A percentile compares a stretch with the other conserved stretches of the same genome.
phyloP scores from a whole-genome alignment of 495 filamentous ascomycete genomes.

The Geopyxis carbonaria region DNA sequence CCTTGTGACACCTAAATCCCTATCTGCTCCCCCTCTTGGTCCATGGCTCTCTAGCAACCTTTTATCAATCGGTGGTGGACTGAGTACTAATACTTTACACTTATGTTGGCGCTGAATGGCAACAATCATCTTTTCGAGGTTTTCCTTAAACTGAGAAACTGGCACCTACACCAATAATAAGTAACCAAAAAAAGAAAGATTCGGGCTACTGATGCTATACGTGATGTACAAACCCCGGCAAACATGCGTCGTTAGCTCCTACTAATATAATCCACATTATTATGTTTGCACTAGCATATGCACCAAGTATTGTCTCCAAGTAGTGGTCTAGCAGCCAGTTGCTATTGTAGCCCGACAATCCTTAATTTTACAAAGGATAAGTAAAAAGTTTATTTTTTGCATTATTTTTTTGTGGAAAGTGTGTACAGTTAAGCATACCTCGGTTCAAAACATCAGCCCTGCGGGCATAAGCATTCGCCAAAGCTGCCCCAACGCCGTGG shows the following conservation, averaged over 20 bases:
- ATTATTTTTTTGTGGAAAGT: not conserved
- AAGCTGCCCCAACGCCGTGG: conserved; percentile 1
- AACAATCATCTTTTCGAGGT: conserved; percentile 4
- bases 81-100: conserved; percentile 1
- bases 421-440: conserved; percentile 2
- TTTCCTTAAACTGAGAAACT: conserved; percentile 1
- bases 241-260: conserved; percentile 8
- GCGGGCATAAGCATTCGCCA: conserved; percentile 5
- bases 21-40: not conserved
- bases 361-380: conserved; percentile 2
- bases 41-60: not conserved
- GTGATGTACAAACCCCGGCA: conserved; percentile 5
- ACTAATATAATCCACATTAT: conserved; percentile 5
- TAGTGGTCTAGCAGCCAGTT: conserved; percentile 7
- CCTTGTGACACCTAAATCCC: conserved; percentile 1
- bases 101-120: not conserved
- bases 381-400: not conserved
- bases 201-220: not conserved
- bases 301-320: not conserved
- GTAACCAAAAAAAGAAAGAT: too few relatives aligned
- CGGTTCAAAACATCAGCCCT: conserved; percentile 8
- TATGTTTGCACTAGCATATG: not conserved
- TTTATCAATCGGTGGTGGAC: conserved; percentile 6
- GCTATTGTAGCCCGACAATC: conserved; percentile 8
- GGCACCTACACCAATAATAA: conserved; percentile 1